Evolutionary conservation across 352 stramenopile species (phyloP), one percentile per base, ranked within the genome.

Genomic region (Pythium guiyangense): DNA sequence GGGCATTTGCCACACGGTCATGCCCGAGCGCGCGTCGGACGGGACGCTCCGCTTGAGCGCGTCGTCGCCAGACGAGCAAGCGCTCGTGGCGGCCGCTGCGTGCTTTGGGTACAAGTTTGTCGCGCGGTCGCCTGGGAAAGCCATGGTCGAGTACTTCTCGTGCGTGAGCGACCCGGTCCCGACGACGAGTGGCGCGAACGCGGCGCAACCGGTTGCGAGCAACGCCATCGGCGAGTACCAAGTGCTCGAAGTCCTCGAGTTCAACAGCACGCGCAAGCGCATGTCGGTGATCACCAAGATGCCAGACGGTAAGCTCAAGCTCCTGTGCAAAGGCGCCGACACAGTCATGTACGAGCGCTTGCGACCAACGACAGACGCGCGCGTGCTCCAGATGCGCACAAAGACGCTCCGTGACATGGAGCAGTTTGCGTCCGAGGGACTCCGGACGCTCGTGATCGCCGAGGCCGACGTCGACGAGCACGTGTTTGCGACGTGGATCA

Each of bases 1-100:
- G 29, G 67, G 88, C 4, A 74, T 97, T 14, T 98, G 93, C 67
- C 94, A 99, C 73, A 99, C 97, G 6, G 96, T 99, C 34, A 98
- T 99, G 67, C 95, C 98, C 0, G 97, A 99, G 69, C 92, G 88
- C 14, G 85, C 96, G 34, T 53, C 94, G 0, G 94, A 97, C 47
- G 86, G 84, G 4, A 84, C 64, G 57, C 62, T 96, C 4, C 74
- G 83, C 2, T 79, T 97, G 57, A 96, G 92, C 57, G 91, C 94
- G 2, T 97, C 94, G 48, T 97, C 89, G 39, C 90, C 88, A 0
- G 90, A 97, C 64, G 90, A 97, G 39, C 85, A 97, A 61, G 88
- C 89, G 20, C 64, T 97, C 5, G 90, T 97, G 8, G 83, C 79
- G 14, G 88, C 81, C 0, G 88, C 86, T 12, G 78, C 62, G 2